Percentiles rank a stretch among this genome's conserved stretches.
Conservation (phyloP, 2,329 filamentous ascomycete species). For the Trichoderma sp. region DNA sequence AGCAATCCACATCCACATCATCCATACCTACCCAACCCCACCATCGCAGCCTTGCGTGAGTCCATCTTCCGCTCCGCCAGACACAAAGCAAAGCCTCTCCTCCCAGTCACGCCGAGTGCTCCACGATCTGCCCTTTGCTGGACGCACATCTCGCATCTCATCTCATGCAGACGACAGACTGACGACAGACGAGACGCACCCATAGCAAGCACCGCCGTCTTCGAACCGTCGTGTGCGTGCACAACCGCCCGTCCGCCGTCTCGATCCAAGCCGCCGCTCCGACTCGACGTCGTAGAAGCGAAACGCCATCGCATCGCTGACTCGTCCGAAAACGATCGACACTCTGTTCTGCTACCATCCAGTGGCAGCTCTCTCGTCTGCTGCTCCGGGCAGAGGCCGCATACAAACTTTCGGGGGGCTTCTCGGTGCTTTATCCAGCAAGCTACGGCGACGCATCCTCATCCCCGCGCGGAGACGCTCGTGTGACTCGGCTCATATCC, state of each 20-base stretch:
- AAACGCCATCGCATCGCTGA: not conserved
- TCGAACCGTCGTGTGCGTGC: not conserved
- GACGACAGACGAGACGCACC: conserved; percentile 2
- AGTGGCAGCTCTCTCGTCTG: not conserved
- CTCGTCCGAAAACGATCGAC: not conserved
- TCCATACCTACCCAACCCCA: conserved; percentile 20
- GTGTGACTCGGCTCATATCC: conserved; percentile 16
- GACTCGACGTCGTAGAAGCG: not conserved
- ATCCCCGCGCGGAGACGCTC: conserved; percentile 3
- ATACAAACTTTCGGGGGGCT: not conserved
- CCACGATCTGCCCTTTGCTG: not conserved
- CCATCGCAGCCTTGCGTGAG: conserved; percentile 29
- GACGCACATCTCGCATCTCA: not conserved
- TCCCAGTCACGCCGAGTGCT: not conserved
- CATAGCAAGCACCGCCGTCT: not conserved
- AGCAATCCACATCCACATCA: not conserved
- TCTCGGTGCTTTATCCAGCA: conserved; percentile 10
- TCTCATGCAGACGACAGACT: not conserved
- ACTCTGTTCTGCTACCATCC: not conserved
- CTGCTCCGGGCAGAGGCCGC: conserved; percentile 12
- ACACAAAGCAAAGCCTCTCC: conserved; percentile 6
- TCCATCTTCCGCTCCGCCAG: not conserved
- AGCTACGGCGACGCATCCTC: not conserved
- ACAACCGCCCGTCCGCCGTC: not conserved
- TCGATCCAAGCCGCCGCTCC: not conserved